Percentiles rank a stretch among this genome's conserved stretches.
These are phyloP conservation scores for Ceratocystis ficicola DNA, from an alignment of 2,329 filamentous ascomycete genomes.

Conservation along the genomic window DNA sequence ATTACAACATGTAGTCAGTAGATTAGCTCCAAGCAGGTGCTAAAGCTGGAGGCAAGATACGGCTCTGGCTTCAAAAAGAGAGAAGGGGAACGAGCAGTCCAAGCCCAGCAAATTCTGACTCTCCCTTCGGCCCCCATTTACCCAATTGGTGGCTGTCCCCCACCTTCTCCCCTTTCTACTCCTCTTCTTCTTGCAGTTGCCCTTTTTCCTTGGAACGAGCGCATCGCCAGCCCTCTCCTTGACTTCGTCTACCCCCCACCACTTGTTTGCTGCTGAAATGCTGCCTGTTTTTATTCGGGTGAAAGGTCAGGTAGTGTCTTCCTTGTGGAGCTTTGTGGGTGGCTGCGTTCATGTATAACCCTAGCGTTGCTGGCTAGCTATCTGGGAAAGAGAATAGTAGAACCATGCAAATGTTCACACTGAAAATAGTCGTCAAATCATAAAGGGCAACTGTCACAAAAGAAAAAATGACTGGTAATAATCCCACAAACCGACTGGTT, in stretches of 20 bases:
- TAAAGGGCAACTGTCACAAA: no score
- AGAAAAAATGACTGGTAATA: no score
- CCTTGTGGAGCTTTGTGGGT: no score
- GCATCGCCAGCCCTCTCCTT: neutral
- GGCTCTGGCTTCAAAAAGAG: constrained; percentile 6
- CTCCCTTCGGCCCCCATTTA: neutral
- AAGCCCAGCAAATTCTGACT: neutral
- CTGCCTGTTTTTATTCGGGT: no score
- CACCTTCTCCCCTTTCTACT: no score
- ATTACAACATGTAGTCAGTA: constrained; percentile 1
- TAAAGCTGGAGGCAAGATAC: constrained; percentile 7
- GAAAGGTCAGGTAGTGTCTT: no score
- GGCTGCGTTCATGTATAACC: neutral
- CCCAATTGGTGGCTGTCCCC: neutral
- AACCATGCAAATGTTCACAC: no score
- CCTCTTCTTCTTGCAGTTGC: neutral
- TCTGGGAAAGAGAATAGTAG: neutral
- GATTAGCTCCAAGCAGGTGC: constrained; percentile 6
- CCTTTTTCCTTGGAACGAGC: neutral
- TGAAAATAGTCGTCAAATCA: no score
- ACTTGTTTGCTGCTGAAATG: no score
- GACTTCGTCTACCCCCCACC: no score
- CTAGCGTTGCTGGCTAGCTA: neutral
- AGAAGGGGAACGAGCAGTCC: neutral
- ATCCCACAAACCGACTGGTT: neutral